Conservation (phyloP, 257 asterid genomes). For the Nyctanthes arbortristis region DNA sequence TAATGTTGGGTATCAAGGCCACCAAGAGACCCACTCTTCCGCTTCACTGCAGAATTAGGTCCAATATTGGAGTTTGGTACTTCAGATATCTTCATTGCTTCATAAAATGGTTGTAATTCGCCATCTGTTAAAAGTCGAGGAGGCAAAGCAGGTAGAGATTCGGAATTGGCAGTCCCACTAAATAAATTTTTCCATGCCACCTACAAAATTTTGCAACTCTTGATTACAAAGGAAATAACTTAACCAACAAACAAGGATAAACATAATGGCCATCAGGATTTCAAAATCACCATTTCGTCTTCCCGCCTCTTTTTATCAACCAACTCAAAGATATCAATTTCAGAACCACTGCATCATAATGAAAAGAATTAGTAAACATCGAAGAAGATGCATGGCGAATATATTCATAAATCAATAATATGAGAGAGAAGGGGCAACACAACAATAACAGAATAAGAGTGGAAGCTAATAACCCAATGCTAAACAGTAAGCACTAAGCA, state of each 20-base stretch:
- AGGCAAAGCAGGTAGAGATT: slow-evolving; percentile 70
- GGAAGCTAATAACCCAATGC: slow-evolving; percentile 14
- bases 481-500: neutral
- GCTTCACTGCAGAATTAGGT: slow-evolving; percentile 64
- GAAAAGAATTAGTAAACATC: slow-evolving; percentile 19
- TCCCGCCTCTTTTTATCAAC: slow-evolving; percentile 74
- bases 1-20: slow-evolving; percentile 92
- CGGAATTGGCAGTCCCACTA: slow-evolving; percentile 49
- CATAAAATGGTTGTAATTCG: slow-evolving; percentile 77
- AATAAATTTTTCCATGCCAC: slow-evolving; percentile 66
- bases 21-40: slow-evolving; percentile 77
- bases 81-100: slow-evolving; percentile 83
- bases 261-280: slow-evolving; percentile 20
- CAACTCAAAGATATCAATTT: slow-evolving; percentile 89
- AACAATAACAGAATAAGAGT: slow-evolving; percentile 7
- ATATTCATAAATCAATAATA: slow-evolving; percentile 6
- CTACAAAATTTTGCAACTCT: slow-evolving; percentile 40
- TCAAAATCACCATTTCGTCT: slow-evolving; percentile 73
- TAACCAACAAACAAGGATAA: slow-evolving; percentile 13
- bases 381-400: neutral
- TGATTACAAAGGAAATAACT: slow-evolving; percentile 15
- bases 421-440: neutral
- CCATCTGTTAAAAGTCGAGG: slow-evolving; percentile 80
- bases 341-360: slow-evolving; percentile 71
- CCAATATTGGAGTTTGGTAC: slow-evolving; percentile 41